Conservation (phyloP, 345 rosid species). For the Litchi chinensis region DNA sequence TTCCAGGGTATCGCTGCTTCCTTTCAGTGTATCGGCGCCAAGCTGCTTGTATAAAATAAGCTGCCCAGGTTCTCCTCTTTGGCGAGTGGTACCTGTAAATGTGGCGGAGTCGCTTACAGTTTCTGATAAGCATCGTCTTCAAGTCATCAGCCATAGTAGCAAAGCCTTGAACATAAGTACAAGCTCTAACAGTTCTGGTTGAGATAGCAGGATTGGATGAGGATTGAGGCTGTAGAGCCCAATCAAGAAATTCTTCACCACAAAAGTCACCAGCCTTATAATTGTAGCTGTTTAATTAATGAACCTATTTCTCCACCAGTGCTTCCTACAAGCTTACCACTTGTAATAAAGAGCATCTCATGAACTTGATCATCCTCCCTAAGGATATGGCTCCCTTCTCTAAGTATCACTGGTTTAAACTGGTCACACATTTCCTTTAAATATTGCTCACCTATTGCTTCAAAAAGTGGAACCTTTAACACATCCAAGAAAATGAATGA, state of each 20-base stretch:
- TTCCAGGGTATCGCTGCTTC: not conserved
- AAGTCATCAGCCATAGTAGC: conserved; percentile 47
- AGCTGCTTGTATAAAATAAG: not conserved
- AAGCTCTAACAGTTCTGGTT: conserved; percentile 44
- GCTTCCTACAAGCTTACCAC: no score
- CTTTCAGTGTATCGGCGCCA: not conserved
- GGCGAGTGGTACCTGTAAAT: conserved; percentile 43
- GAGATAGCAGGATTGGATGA: conserved; percentile 32
- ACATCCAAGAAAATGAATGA: not conserved
- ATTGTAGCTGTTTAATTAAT: not conserved
- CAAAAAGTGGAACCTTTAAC: conserved; percentile 28
- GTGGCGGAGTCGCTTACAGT: conserved; percentile 30
- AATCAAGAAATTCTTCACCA: no score
- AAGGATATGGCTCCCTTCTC: conserved; percentile 41
- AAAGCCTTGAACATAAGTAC: conserved; percentile 45
- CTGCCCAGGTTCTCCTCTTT: conserved; percentile 48
- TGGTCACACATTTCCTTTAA: conserved; percentile 55
- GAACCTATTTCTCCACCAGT: not conserved
- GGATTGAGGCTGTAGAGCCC: no score
- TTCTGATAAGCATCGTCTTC: conserved; percentile 39
- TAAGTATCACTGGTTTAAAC: conserved; percentile 51
- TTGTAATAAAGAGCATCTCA: conserved; percentile 8
- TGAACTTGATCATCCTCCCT: conserved; percentile 55
- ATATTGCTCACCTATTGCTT: conserved; percentile 41
- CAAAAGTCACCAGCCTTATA: not conserved